Percentiles rank a stretch among this genome's conserved stretches.
Conservation (phyloP, 495 filamentous ascomycete species). For the Hyaloscypha finlandica region DNA sequence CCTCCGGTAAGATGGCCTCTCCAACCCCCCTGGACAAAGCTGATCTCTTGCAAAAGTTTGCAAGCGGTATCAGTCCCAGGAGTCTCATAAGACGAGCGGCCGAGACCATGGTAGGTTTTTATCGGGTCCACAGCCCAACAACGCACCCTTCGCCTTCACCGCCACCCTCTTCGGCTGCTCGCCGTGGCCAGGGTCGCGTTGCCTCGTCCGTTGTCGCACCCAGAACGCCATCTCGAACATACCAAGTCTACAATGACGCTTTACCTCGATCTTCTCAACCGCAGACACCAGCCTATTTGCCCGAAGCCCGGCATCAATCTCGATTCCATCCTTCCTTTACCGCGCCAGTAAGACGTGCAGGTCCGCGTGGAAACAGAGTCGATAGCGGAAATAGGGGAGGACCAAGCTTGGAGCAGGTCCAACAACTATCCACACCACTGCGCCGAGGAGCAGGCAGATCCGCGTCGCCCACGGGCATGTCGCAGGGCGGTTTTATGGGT, state of each 20-base stretch:
- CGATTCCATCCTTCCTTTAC: slow-evolving; percentile 49
- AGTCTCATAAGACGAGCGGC: slow-evolving; percentile 19
- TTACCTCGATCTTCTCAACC: slow-evolving; percentile 53
- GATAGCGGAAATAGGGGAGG: slow-evolving; percentile 19
- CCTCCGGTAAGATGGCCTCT: not conserved
- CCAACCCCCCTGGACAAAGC: not conserved
- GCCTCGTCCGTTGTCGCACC: slow-evolving; percentile 9
- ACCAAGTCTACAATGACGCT: slow-evolving; percentile 53
- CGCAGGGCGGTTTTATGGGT: slow-evolving; percentile 42
- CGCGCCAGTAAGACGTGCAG: slow-evolving; percentile 36
- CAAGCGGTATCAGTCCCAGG: slow-evolving; percentile 8
- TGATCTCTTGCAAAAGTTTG: slow-evolving; percentile 10
- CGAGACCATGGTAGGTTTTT: slow-evolving; percentile 29
- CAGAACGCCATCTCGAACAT: slow-evolving; percentile 25
- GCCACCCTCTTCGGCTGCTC: slow-evolving; percentile 24
- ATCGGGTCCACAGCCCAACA: slow-evolving; percentile 32
- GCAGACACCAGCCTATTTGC: slow-evolving; percentile 55
- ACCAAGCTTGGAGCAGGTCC: not conserved
- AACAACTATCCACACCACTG: not conserved
- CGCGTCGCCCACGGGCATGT: slow-evolving; percentile 39
- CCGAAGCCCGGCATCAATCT: slow-evolving; percentile 51
- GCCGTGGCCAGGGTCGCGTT: slow-evolving; percentile 4
- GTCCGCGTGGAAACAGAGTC: not conserved
- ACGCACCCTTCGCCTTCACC: slow-evolving; percentile 32
- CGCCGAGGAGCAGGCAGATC: slow-evolving; percentile 7